A percentile compares a stretch with the other conserved stretches of the same genome.
Evolutionary conservation across 352 stramenopile species (phyloP).

Genomic region (Elongisporangium senticosum): DNA sequence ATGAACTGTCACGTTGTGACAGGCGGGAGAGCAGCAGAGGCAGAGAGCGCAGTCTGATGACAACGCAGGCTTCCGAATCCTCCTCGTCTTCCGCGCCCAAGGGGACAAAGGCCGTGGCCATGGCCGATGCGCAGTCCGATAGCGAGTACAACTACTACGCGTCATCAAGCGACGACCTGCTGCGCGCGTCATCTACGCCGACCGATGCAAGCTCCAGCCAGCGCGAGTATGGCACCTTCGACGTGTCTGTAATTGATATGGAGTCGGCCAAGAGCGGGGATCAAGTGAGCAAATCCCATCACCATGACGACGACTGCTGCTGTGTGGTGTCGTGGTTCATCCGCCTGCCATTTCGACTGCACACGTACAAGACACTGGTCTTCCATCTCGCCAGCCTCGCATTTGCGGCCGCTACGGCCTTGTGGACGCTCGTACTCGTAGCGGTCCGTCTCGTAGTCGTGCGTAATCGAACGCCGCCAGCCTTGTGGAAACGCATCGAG

Average conservation of each 20-base stretch:
- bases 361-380: constrained; percentile 50
- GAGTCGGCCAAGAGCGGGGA: constrained; percentile 30
- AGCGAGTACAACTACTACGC: neutral
- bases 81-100: neutral
- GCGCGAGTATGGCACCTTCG: constrained; percentile 61
- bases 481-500: constrained; percentile 19
- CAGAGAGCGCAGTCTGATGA: neutral
- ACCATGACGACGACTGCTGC: constrained; percentile 7
- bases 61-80: neutral
- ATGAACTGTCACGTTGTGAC: neutral
- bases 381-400: constrained; percentile 50
- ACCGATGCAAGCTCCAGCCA: constrained; percentile 24
- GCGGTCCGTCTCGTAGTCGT: constrained; percentile 17
- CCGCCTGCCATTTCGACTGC: constrained; percentile 38
- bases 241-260: constrained; percentile 59
- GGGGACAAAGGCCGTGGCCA: neutral
- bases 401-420: constrained; percentile 32
- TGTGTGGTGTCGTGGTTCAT: constrained; percentile 41
- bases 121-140: neutral
- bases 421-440: constrained; percentile 19
- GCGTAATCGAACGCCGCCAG: constrained; percentile 1
- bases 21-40: neutral
- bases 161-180: neutral
- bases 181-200: neutral
- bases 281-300: constrained; percentile 6